Evolutionary conservation across 352 stramenopile species (phyloP).

Genomic region (Phytophthora parvispora): DNA sequence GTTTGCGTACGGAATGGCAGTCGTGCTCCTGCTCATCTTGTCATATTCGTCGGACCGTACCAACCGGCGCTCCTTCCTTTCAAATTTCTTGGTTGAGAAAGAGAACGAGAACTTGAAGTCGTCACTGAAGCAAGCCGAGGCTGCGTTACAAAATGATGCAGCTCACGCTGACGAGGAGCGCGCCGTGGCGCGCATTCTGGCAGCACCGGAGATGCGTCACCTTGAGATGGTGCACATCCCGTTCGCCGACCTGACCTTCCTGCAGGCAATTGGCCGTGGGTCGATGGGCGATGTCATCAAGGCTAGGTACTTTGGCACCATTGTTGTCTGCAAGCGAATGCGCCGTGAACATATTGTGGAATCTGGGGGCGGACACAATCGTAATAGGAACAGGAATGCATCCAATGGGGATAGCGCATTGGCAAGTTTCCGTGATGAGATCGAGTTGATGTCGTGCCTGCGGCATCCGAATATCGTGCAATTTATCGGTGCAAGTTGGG

Average conservation of each 20-base stretch:
- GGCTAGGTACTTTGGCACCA: slow-evolving; percentile 88
- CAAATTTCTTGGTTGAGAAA: slow-evolving; percentile 86
- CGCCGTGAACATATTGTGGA: slow-evolving; percentile 86
- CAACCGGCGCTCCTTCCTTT: slow-evolving; percentile 86
- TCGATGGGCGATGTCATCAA: slow-evolving; percentile 93
- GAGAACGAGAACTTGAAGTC: slow-evolving; percentile 89
- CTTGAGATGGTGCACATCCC: slow-evolving; percentile 87
- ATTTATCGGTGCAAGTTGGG: slow-evolving; percentile 91
- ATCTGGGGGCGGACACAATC: slow-evolving; percentile 21
- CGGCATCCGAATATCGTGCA: slow-evolving; percentile 92
- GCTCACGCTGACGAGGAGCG: slow-evolving; percentile 79
- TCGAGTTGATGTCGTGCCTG: slow-evolving; percentile 89
- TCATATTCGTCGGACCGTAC: slow-evolving; percentile 85
- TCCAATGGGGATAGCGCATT: slow-evolving; percentile 52
- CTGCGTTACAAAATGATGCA: slow-evolving; percentile 83
- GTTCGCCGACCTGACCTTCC: slow-evolving; percentile 85
- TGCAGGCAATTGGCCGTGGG: slow-evolving; percentile 81
- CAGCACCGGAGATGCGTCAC: slow-evolving; percentile 79
- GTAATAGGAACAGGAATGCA: slow-evolving; percentile 17
- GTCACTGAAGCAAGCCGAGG: slow-evolving; percentile 82
- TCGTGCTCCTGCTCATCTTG: slow-evolving; percentile 80
- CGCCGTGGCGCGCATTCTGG: slow-evolving; percentile 73
- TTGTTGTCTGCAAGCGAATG: slow-evolving; percentile 91
- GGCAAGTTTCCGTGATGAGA: slow-evolving; percentile 86
- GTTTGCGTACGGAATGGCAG: slow-evolving; percentile 65